Base-by-base conservation (phyloP, 2,329 filamentous ascomycete species). In the Thelonectria discophora region DNA sequence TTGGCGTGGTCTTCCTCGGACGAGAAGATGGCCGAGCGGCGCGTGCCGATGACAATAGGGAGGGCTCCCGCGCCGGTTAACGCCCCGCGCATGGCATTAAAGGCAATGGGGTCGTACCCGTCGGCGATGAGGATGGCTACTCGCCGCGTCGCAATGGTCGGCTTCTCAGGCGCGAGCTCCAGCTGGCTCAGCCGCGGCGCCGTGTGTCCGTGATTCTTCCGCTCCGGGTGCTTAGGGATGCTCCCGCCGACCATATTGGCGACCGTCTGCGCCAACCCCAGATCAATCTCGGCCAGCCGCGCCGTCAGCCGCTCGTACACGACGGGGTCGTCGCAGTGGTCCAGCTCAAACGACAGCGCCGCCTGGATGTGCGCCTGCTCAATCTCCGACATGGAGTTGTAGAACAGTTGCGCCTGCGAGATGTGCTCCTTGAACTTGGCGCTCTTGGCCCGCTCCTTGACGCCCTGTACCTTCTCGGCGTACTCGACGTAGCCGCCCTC, bases 331-430 rank as follows among this genome's bases (percentile, higher is more conserved):
- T 94, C 90, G 73, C 92, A 95, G 75, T 94, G 91, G 71, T 93
- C 90, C 1, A 95, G 80, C 76, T 93, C 90, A 72, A 92, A 92
- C 1, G 89, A 87, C 51, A 92, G 85, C 0, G 88, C 90, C 68
- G 91, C 89, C 75, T 90, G 81, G 17, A 92, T 71, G 71, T 91
- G 89, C 65, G 90, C 85, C 77, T 90, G 88, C 76, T 94, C 92
- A 3, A 86, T 79, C 0, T 82, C 77, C 0, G 86, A 86, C 67
- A 94, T 76, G 15, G 90, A 93, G 80, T 94, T 94, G 80, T 88
- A 94, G 80, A 95, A 95, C 2, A 94, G 80, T 73, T 94, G 90
- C 0, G 92, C 91, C 74, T 95, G 92, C 51, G 85, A 88, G 76
- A 86, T 86, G 73, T 94, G 90, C 64, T 95, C 91, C 65, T 82